Base-by-base conservation (phyloP, 257 asterid genomes). In the Nicotiana attenuata region DNA sequence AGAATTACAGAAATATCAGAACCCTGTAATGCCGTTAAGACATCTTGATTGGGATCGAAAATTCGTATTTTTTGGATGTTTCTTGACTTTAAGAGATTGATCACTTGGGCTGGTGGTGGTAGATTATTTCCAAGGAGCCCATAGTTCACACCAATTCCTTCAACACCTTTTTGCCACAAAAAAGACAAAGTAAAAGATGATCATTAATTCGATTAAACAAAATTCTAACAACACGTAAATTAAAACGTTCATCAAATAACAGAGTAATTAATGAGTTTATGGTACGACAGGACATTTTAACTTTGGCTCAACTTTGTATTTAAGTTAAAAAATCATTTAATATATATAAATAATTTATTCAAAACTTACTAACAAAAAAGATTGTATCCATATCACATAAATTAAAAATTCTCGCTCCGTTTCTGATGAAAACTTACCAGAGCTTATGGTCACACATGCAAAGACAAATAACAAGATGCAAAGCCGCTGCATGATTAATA, bases 121-220 rank as follows among this genome's bases (percentile, higher is more conserved):
- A 89, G 85, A 73, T 89, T 84, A 60, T 89, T 68, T 14, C 88
- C 92, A 10, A 65, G 13, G 7, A 87, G 7, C 79, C 90, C 92
- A 55, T 89, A 89, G 82, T 87, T 87, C 71, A 89, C 73, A 67
- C 92, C 89, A 19, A 84, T 81, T 50, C 86, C 92, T 3, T 60
- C 20, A 14, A 55, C 88, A 82, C 88, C 89, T 87, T 33, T 20
- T 45, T 71, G 3, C 1, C 11, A 71, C 24, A 10, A 0, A 71
- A 38, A 57, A 45, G 15, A 50, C 15, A 15, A 52, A 52, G 19
- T 52, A 11, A 52, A 69, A 38, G 0, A 20, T 5, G 35, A 41
- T 71, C 52, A 41, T 10, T 41, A 69, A 65, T 29, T 29, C 16
- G 3, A 69, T 65, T 14, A 6, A 22, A 71, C 7, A 14, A 64